Evolutionary conservation across 169 alveolate genomes (phyloP).

Genomic region (Condylostoma magnum): DNA sequence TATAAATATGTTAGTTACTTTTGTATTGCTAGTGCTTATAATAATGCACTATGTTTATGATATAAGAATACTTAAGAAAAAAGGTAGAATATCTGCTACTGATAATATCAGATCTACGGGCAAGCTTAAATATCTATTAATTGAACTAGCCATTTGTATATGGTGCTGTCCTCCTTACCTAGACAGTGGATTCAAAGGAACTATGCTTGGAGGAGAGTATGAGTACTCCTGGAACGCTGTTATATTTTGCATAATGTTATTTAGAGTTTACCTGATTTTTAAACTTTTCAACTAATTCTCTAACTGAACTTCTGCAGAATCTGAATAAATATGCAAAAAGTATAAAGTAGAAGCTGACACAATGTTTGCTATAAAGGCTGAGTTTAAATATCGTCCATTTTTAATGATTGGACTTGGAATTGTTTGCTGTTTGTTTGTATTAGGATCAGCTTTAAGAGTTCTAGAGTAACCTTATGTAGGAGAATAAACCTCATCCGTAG

Average conservation of each 20-base stretch:
- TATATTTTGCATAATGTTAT: slow-evolving; percentile 21
- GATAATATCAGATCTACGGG: too few species aligned
- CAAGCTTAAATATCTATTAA: too few species aligned
- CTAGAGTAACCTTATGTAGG: slow-evolving; percentile 35
- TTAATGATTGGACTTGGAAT: slow-evolving; percentile 26
- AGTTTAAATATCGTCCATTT: slow-evolving; percentile 55
- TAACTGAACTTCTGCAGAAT: slow-evolving; percentile 42
- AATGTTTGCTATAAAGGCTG: slow-evolving; percentile 52
- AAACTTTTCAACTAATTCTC: slow-evolving; percentile 49
- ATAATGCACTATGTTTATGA: too few species aligned
- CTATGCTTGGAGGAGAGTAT: slow-evolving; percentile 52
- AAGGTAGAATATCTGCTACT: too few species aligned
- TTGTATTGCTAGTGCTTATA: too few species aligned
- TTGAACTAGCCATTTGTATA: slow-evolving; percentile 37
- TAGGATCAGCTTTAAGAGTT: slow-evolving; percentile 39
- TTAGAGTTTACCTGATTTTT: slow-evolving; percentile 39
- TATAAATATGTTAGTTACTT: too few species aligned
- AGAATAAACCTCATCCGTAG: slow-evolving; percentile 10
- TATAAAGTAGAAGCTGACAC: slow-evolving; percentile 23
- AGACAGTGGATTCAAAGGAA: slow-evolving; percentile 39
- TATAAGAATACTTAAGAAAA: too few species aligned
- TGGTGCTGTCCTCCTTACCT: slow-evolving; percentile 41
- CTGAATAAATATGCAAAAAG: slow-evolving; percentile 30
- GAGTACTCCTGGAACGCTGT: slow-evolving; percentile 42
- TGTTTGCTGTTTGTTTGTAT: slow-evolving; percentile 21